Evolutionary conservation across 2,329 filamentous ascomycete species (phyloP).

Genomic region (Fusarium coffeatum): DNA sequence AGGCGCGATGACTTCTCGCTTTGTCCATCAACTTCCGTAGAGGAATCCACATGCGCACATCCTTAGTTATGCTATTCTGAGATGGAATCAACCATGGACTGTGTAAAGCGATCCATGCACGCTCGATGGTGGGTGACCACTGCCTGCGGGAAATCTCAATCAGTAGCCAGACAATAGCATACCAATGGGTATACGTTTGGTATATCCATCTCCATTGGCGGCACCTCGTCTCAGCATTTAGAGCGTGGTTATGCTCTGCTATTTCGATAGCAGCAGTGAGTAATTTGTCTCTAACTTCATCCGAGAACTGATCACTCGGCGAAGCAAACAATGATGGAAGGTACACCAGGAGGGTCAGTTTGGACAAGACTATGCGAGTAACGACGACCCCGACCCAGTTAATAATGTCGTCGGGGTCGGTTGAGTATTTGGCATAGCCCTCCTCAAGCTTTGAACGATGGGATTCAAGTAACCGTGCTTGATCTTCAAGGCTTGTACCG

Average conservation of each 20-base stretch:
- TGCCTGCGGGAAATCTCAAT: slow-evolving; percentile 61
- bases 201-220: slow-evolving; percentile 69
- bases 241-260: slow-evolving; percentile 65
- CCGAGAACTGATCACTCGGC: slow-evolving; percentile 52
- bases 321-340: slow-evolving; percentile 62
- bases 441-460: slow-evolving; percentile 58
- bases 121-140: slow-evolving; percentile 60
- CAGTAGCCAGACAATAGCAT: slow-evolving; percentile 67
- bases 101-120: slow-evolving; percentile 62
- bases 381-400: slow-evolving; percentile 54
- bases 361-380: slow-evolving; percentile 63
- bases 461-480: slow-evolving; percentile 57
- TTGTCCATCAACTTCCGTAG: slow-evolving; percentile 55
- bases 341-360: slow-evolving; percentile 66
- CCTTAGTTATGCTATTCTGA: slow-evolving; percentile 44
- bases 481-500: slow-evolving; percentile 53
- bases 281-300: slow-evolving; percentile 57
- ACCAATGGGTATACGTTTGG: slow-evolving; percentile 69
- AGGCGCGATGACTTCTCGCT: slow-evolving; percentile 52
- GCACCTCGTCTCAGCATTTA: slow-evolving; percentile 62
- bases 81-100: slow-evolving; percentile 54
- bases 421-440: slow-evolving; percentile 56
- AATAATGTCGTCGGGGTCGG: slow-evolving; percentile 47
- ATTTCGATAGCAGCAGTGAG: slow-evolving; percentile 65
- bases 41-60: slow-evolving; percentile 55